These are phyloP conservation scores for Rachicladosporium sp. DNA, from an alignment of 2,329 filamentous ascomycete species.

Conservation along the genomic window DNA sequence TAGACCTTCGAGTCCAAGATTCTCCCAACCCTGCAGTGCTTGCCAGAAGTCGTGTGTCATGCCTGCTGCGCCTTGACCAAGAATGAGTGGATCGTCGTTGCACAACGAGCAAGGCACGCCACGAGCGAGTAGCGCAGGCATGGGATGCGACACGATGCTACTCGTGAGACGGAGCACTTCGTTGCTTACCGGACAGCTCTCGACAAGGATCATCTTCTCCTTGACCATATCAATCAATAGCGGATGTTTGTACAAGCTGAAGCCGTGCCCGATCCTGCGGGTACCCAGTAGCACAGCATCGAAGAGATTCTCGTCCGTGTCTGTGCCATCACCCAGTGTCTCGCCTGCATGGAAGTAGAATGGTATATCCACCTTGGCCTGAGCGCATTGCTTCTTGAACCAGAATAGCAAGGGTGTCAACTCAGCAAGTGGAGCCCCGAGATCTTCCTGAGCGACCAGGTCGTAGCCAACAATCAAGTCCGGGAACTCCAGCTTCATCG, in stretches of 20 bases:
- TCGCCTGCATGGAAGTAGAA: slow-evolving; percentile 97
- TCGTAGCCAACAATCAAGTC: slow-evolving; percentile 78
- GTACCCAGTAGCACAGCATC: slow-evolving; percentile 81
- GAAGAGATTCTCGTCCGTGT: slow-evolving; percentile 72
- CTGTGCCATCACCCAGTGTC: slow-evolving; percentile 67
- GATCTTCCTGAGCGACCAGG: slow-evolving; percentile 76
- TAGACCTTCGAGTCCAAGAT: slow-evolving; percentile 74
- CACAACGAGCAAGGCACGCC: slow-evolving; percentile 74
- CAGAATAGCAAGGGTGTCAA: slow-evolving; percentile 79
- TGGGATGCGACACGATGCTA: slow-evolving; percentile 63
- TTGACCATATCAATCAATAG: slow-evolving; percentile 80
- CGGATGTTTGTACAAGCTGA: slow-evolving; percentile 83
- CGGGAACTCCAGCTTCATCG: slow-evolving; percentile 66
- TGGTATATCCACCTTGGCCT: slow-evolving; percentile 68
- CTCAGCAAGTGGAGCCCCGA: slow-evolving; percentile 61
- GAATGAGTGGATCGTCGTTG: slow-evolving; percentile 83
- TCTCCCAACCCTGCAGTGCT: slow-evolving; percentile 80
- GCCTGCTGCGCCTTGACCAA: slow-evolving; percentile 70
- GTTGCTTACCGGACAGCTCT: slow-evolving; percentile 84
- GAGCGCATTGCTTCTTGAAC: slow-evolving; percentile 76
- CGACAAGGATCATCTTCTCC: slow-evolving; percentile 75
- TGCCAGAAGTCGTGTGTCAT: slow-evolving; percentile 95
- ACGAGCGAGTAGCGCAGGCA: slow-evolving; percentile 72
- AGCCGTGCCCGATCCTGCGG: slow-evolving; percentile 78
- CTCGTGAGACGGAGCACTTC: slow-evolving; percentile 74